Percentiles rank a stretch among this genome's conserved stretches.
Conservation (phyloP, 2,329 filamentous ascomycete species). For the Paecilomyces sp. region DNA sequence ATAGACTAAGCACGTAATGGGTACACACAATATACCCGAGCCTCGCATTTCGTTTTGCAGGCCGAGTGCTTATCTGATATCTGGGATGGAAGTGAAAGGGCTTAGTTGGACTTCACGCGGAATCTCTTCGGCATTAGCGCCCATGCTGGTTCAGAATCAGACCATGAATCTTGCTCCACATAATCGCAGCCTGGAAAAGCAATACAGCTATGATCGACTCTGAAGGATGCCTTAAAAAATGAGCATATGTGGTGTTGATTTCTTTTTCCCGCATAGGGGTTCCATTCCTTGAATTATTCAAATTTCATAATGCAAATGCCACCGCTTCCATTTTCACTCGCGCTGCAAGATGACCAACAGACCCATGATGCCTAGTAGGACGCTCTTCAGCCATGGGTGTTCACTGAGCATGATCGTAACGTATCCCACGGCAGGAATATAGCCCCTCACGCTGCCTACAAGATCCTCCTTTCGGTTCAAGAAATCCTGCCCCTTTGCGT, state of each 20-base stretch:
- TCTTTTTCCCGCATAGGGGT: background rate
- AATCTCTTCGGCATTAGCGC: too few species aligned
- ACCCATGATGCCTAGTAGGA: slow-evolving; percentile 90
- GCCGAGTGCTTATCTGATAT: too few species aligned
- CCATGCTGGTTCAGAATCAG: too few species aligned
- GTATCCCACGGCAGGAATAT: slow-evolving; percentile 91
- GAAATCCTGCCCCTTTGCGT: slow-evolving; percentile 80
- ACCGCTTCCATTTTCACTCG: slow-evolving; percentile 48
- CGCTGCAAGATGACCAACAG: slow-evolving; percentile 85
- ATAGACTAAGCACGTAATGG: too few species aligned
- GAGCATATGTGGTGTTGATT: background rate
- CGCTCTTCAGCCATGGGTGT: slow-evolving; percentile 94
- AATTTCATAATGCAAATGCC: background rate
- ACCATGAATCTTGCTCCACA: too few species aligned
- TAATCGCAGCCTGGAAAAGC: too few species aligned
- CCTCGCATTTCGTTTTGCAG: too few species aligned
- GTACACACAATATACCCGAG: too few species aligned
- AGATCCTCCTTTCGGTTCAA: slow-evolving; percentile 76
- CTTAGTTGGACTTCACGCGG: too few species aligned
- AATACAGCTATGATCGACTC: too few species aligned
- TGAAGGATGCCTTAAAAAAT: too few species aligned
- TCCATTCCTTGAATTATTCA: background rate
- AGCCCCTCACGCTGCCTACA: slow-evolving; percentile 84
- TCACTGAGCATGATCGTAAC: slow-evolving; percentile 94
- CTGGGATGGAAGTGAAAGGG: too few species aligned